Evolutionary conservation across 1,284 basidiomycete genomes (phyloP), one percentile per base, ranked within the genome.

Genomic region (Singerocomus inundabilis): DNA sequence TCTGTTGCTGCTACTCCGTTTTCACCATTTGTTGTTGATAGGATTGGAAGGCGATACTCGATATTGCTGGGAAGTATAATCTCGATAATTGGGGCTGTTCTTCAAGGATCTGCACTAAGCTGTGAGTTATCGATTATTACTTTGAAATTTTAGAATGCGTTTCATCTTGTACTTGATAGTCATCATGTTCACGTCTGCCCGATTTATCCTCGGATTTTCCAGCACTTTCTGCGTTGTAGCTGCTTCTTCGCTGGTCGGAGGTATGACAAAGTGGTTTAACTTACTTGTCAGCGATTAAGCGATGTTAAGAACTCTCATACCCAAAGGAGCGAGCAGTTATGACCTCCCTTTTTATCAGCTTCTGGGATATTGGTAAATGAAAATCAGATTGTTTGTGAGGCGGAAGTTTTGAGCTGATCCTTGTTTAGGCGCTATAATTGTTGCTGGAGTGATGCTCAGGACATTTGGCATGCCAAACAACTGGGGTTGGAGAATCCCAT

Each of bases 381-480:
- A 13, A 1, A n/a, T n/a, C n/a, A n/a, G n/a, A n/a, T n/a, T n/a
- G n/a, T n/a, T n/a, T n/a, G n/a, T n/a, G n/a, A n/a, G 13, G 24
- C 10, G 4, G 3, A 15, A 11, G 15, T 1, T 24, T 13, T n/a
- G n/a, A n/a, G 24, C 9, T 37, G 12, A 49, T 38, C 18, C 8
- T 2, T 29, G n/a, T 25, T 6, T 21, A 59, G 57, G 57, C 15
- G 10, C 52, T 10, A 10, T 57, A 21, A 24, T 33, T 40, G 52
- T 57, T 1, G 58, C 54, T 24, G 48, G 1, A 13, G 30, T 31
- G 12, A 31, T 13, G 12, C 30, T 31, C 3, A 7, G 8, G 31
- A 32, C 31, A 13, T 80, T 78, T 63, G 45, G 62, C 3, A 78
- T 81, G 67, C 49, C 53, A 1, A 74, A 57, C 46, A 70, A 77